These are phyloP conservation scores for Geosmithia flava DNA, from an alignment of 2,329 filamentous ascomycete genomes.

Conservation along the genomic window DNA sequence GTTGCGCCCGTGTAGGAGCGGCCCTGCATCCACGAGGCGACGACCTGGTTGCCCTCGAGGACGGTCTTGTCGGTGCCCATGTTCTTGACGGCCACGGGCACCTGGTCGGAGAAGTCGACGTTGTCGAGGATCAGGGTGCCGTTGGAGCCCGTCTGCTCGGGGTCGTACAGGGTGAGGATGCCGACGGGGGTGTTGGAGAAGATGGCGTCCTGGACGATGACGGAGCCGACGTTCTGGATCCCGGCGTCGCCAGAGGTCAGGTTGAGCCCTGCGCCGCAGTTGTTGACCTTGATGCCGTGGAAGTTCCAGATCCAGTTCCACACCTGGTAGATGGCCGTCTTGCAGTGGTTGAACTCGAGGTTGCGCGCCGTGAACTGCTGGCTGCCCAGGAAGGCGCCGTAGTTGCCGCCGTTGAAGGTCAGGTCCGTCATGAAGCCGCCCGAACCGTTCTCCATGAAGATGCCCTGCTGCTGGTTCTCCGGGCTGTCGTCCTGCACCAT, in stretches of 20 bases:
- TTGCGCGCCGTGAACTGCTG: conserved; percentile 85
- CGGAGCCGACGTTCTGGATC: conserved; percentile 71
- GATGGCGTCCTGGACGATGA: conserved; percentile 70
- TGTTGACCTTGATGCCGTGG: conserved; percentile 63
- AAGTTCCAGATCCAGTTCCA: conserved; percentile 87
- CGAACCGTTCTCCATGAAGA: conserved; percentile 78
- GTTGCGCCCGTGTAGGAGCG: conserved; percentile 48
- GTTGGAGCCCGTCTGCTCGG: conserved; percentile 52
- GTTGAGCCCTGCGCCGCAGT: conserved; percentile 64
- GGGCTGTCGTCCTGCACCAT: conserved; percentile 56
- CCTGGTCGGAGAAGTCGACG: conserved; percentile 63
- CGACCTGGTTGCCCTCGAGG: conserved; percentile 55
- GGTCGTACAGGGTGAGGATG: conserved; percentile 56
- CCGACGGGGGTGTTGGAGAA: conserved; percentile 66
- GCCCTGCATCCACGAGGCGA: conserved; percentile 70
- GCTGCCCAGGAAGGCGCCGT: conserved; percentile 69
- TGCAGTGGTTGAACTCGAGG: conserved; percentile 67
- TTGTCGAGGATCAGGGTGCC: conserved; percentile 81
- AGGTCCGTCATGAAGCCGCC: conserved; percentile 78
- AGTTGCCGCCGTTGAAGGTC: conserved; percentile 69
- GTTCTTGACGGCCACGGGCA: conserved; percentile 53
- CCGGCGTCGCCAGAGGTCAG: conserved; percentile 51
- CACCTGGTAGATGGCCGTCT: conserved; percentile 78
- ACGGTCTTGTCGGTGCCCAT: conserved; percentile 43
- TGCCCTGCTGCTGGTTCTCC: conserved; percentile 59